Conservation (phyloP, 441 rosid species). For the Theobroma grandiflorum region DNA sequence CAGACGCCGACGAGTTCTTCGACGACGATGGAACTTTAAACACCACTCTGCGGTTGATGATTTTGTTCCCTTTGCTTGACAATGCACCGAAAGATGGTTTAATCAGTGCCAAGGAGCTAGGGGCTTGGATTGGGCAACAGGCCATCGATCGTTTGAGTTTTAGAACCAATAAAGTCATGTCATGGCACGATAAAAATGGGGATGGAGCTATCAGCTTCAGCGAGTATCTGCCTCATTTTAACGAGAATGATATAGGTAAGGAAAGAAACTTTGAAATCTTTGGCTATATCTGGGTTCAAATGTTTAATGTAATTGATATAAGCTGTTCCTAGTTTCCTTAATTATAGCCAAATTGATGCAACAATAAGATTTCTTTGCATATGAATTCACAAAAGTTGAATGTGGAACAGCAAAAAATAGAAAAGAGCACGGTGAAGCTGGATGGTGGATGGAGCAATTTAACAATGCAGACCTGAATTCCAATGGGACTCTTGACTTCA, state of each 20-base stretch:
- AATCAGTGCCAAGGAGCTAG: slow-evolving; percentile 62
- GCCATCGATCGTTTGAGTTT: slow-evolving; percentile 54
- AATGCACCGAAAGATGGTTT: slow-evolving; percentile 55
- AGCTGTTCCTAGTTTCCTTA: background rate
- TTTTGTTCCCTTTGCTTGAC: slow-evolving; percentile 69
- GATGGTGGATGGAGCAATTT: slow-evolving; percentile 78
- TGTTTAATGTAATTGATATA: background rate
- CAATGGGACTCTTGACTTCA: slow-evolving; percentile 56
- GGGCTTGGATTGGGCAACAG: slow-evolving; percentile 58
- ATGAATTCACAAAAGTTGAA: background rate
- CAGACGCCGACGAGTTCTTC: slow-evolving; percentile 39
- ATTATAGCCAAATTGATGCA: background rate
- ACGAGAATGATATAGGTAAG: slow-evolving; percentile 51
- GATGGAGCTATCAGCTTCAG: slow-evolving; percentile 57
- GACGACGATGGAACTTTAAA: slow-evolving; percentile 52
- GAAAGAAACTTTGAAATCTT: no score
- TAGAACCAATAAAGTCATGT: slow-evolving; percentile 51
- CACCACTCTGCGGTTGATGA: slow-evolving; percentile 55
- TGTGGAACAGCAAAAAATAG: slow-evolving; percentile 48
- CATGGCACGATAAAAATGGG: slow-evolving; percentile 52
- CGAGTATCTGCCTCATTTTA: slow-evolving; percentile 68
- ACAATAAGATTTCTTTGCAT: background rate
- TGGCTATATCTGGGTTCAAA: slow-evolving; percentile 3
- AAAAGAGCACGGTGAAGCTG: slow-evolving; percentile 68
- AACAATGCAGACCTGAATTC: slow-evolving; percentile 60